These are phyloP conservation scores for Pittosporum tobira DNA, from an alignment of 129 eudicot genomes.

Conservation along the genomic window DNA sequence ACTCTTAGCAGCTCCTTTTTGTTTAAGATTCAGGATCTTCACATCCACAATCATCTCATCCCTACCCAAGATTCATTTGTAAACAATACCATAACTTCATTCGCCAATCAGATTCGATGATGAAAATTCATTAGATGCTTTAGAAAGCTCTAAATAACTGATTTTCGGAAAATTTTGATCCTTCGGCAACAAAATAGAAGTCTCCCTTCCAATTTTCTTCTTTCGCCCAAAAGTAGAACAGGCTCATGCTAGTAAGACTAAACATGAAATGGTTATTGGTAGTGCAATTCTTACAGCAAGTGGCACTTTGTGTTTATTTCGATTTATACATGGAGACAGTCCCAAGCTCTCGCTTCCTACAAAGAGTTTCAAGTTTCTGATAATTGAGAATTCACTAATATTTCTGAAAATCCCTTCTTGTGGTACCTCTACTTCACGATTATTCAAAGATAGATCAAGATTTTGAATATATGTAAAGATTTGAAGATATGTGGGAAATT, in stretches of 20 bases:
- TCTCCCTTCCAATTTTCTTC: neutral
- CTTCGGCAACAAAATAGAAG: neutral
- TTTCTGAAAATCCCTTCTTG: neutral
- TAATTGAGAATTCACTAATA: neutral
- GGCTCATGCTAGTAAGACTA: neutral
- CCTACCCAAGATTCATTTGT: neutral
- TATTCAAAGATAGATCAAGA: neutral
- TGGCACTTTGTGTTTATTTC: neutral
- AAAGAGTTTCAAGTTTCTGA: neutral
- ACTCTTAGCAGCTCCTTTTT: neutral
- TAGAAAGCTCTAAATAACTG: neutral
- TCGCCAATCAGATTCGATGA: neutral
- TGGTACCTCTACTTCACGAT: constrained; percentile 1
- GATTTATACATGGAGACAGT: neutral
- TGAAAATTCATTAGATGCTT: neutral
- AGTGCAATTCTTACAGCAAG: neutral
- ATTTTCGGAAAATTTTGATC: neutral
- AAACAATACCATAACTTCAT: constrained; percentile 2
- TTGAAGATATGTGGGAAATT: neutral
- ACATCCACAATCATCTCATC: neutral
- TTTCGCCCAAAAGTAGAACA: neutral
- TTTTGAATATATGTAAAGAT: neutral
- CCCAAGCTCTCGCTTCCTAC: neutral
- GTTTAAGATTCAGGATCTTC: constrained; percentile 5
- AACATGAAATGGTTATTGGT: neutral